Evolutionary conservation across 129 eudicot genomes (phyloP).

Genomic region (Centaurea solstitialis): DNA sequence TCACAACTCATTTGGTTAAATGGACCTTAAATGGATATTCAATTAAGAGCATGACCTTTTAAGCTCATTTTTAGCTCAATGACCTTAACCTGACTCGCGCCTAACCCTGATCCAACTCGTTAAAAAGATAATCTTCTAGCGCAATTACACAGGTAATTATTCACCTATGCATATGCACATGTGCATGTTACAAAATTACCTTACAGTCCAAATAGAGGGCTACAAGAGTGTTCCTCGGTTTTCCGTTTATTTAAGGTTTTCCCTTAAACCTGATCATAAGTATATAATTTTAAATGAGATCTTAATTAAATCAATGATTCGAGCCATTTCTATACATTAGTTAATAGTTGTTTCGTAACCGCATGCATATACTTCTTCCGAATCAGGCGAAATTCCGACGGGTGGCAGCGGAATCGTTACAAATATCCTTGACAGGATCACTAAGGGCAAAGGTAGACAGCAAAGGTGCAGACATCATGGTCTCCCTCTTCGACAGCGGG

Average conservation of each 20-base stretch:
- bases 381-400: conserved; percentile 68
- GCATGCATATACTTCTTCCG: neutral
- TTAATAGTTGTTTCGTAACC: neutral
- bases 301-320: too few species aligned
- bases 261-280: too few species aligned
- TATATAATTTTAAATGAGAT: too few species aligned
- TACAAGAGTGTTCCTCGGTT: too few species aligned
- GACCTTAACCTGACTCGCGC: neutral
- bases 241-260: too few species aligned
- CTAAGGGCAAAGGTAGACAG: conserved; percentile 56
- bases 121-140: too few species aligned
- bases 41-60: neutral
- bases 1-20: neutral
- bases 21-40: neutral
- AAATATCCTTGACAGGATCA: conserved; percentile 66
- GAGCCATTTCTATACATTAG: too few species aligned
- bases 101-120: neutral
- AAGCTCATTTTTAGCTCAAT: too few species aligned
- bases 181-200: too few species aligned
- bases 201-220: too few species aligned
- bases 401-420: conserved; percentile 49
- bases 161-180: too few species aligned
- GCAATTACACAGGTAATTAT: too few species aligned
- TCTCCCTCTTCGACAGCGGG: conserved; percentile 70
- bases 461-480: conserved; percentile 64